phyloP scores from a whole-genome alignment of 352 stramenopile genomes.

The Phytophthora megakarya region DNA sequence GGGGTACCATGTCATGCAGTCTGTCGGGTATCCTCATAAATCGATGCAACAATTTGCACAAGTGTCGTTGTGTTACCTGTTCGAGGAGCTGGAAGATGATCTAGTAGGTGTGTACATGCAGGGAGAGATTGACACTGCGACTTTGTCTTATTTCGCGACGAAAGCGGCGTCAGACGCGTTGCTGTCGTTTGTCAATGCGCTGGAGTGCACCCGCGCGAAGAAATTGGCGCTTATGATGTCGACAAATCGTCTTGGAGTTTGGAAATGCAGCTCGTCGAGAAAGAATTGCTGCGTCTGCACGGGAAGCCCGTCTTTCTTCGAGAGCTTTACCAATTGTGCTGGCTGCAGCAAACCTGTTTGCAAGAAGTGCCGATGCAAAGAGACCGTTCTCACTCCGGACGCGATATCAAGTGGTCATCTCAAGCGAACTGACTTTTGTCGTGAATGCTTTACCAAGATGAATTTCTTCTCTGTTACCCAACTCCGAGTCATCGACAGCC shows the following conservation, averaged over 20 bases:
- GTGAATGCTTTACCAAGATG: slow-evolving; percentile 21
- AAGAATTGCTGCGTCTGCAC: slow-evolving; percentile 25
- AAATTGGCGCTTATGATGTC: slow-evolving; percentile 23
- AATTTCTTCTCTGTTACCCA: slow-evolving; percentile 8
- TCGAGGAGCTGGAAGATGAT: slow-evolving; percentile 31
- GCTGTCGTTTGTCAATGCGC: slow-evolving; percentile 10
- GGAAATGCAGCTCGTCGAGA: slow-evolving; percentile 9
- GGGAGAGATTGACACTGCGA: slow-evolving; percentile 7
- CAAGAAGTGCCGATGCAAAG: slow-evolving; percentile 23
- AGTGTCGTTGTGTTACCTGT: slow-evolving; percentile 32
- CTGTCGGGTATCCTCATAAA: slow-evolving; percentile 15
- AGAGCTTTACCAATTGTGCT: slow-evolving; percentile 14
- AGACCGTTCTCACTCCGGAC: slow-evolving; percentile 17
- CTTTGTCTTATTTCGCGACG: slow-evolving; percentile 10
- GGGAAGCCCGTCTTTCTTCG: slow-evolving; percentile 24
- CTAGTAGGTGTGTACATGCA: slow-evolving; percentile 30
- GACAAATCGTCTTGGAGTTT: background rate
- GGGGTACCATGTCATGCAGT: slow-evolving; percentile 42
- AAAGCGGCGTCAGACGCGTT: slow-evolving; percentile 17
- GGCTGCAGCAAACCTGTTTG: slow-evolving; percentile 27
- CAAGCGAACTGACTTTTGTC: slow-evolving; percentile 26
- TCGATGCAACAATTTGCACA: slow-evolving; percentile 16
- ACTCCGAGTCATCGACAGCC: background rate
- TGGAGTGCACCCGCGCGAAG: slow-evolving; percentile 28
- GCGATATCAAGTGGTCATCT: background rate